Evolutionary conservation across 2,329 filamentous ascomycete species (phyloP).

Genomic region (Hypoxylon sp.): DNA sequence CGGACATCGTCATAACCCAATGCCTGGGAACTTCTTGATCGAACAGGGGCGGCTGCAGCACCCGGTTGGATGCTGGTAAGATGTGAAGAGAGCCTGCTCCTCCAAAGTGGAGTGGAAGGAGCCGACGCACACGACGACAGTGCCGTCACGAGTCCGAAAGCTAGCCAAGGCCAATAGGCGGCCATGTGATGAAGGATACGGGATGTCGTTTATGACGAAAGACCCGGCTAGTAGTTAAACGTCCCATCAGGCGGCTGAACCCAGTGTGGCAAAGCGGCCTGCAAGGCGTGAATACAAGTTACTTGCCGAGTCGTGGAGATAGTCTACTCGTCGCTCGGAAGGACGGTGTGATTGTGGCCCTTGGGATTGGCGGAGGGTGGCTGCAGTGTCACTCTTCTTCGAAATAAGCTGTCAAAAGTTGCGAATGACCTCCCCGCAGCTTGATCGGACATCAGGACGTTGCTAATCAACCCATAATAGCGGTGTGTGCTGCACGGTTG

Average conservation of each 20-base stretch:
- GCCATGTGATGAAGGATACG: constrained; percentile 38
- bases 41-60: constrained; percentile 27
- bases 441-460: constrained; percentile 30
- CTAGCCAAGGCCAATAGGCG: constrained; percentile 30
- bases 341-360: constrained; percentile 29
- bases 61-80: constrained; percentile 31
- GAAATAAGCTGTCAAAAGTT: constrained; percentile 35
- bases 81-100: constrained; percentile 18
- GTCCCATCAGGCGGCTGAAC: constrained; percentile 38
- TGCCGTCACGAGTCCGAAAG: constrained; percentile 38
- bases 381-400: constrained; percentile 42
- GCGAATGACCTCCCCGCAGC: constrained; percentile 41
- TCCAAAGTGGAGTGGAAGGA: constrained; percentile 30
- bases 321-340: constrained; percentile 36
- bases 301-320: constrained; percentile 27
- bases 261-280: constrained; percentile 39
- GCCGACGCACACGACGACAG: constrained; percentile 31
- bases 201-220: constrained; percentile 44
- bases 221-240: constrained; percentile 30
- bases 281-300: constrained; percentile 30
- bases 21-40: constrained; percentile 14
- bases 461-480: constrained; percentile 36
- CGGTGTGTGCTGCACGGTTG: constrained; percentile 28
- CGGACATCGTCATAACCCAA: constrained; percentile 25
- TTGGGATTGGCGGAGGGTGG: constrained; percentile 32